Percentiles rank a stretch among this genome's conserved stretches.
Evolutionary conservation across 305 asterid genomes (phyloP).

Genomic region (Fraxinus sp.): DNA sequence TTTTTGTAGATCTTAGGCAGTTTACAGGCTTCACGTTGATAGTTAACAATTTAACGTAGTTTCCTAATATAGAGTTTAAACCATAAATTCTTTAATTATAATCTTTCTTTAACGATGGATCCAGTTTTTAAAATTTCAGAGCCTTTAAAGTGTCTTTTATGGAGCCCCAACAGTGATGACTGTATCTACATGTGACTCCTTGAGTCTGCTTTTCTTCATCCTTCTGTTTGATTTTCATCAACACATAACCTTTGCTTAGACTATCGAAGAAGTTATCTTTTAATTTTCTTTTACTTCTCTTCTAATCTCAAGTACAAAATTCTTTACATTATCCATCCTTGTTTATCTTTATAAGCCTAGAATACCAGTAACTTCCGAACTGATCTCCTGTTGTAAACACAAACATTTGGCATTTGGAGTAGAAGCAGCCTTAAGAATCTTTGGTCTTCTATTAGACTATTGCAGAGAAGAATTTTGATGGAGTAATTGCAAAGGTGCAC

Average conservation of each 20-base stretch:
- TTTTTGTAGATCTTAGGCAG: not conserved
- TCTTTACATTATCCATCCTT: not conserved
- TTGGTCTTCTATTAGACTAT: not conserved
- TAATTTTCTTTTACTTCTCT: not conserved
- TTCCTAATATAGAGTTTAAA: not conserved
- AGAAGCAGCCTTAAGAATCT: not conserved
- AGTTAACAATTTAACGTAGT: not conserved
- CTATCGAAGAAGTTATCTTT: not conserved
- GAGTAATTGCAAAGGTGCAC: not conserved
- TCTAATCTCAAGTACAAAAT: not conserved
- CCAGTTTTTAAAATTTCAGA: not conserved
- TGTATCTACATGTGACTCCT: not conserved
- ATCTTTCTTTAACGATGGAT: not conserved
- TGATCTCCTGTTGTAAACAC: not conserved
- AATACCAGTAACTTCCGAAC: not conserved
- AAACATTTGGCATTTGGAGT: not conserved
- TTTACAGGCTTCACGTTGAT: not conserved
- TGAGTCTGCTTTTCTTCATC: not conserved
- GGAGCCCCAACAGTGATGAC: not conserved
- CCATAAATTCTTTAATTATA: not conserved
- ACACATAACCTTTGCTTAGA: not conserved
- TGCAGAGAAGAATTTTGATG: not conserved
- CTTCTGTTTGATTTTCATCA: not conserved
- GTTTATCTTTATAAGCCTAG: not conserved
- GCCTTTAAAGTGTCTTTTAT: not conserved